These are phyloP conservation scores for Corymbia citriodora DNA, from an alignment of 441 rosid species.

Conservation along the genomic window DNA sequence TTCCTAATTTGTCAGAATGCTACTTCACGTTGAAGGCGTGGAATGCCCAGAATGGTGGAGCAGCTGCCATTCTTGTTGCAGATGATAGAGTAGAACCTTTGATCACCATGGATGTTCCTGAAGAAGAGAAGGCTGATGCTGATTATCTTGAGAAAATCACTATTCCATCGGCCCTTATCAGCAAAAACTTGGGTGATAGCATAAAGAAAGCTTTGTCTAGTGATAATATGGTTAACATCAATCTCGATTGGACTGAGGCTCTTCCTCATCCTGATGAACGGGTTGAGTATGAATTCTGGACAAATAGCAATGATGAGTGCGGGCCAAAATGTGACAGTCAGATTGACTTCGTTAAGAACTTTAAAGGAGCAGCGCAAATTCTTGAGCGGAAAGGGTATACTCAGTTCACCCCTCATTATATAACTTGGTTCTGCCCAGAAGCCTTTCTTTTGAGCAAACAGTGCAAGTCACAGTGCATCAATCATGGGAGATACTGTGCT, in stretches of 20 bases:
- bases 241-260: conserved; percentile 10
- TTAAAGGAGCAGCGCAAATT: conserved; percentile 7
- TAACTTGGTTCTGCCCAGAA: not conserved
- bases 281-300: conserved; percentile 13
- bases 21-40: conserved; percentile 6
- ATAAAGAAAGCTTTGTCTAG: not conserved
- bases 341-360: not conserved
- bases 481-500: conserved; percentile 4
- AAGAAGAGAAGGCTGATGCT: not conserved
- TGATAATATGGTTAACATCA: not conserved
- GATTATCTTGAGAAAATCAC: conserved; percentile 2
- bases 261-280: conserved; percentile 12
- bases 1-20: not conserved
- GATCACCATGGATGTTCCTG: conserved; percentile 9
- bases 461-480: conserved; percentile 12
- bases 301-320: conserved; percentile 6
- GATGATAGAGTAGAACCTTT: not conserved
- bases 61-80: conserved; percentile 9
- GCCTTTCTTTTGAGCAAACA: not conserved
- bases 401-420: not conserved
- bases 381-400: conserved; percentile 5
- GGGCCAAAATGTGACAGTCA: not conserved
- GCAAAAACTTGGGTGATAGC: not conserved
- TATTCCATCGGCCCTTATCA: conserved; percentile 7
- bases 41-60: conserved; percentile 9